Conservation (phyloP, 2,329 filamentous ascomycete genomes). For the Pestalotiopsis sp. region DNA sequence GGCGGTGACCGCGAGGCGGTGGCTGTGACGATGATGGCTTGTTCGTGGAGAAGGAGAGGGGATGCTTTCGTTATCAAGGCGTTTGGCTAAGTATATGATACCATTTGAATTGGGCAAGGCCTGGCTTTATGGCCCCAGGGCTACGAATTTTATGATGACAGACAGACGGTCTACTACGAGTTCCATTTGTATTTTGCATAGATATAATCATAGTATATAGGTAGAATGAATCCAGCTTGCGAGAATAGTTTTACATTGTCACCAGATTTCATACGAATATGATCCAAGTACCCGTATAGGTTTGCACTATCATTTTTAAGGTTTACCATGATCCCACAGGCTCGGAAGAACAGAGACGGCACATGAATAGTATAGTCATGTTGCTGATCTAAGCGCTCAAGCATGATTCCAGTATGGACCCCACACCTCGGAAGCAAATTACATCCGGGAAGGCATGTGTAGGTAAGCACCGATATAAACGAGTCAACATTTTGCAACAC, state of each 20-base stretch:
- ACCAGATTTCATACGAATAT: not conserved
- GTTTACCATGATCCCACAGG: no score
- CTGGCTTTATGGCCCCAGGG: not conserved
- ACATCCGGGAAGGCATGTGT: not conserved
- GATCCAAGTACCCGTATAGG: no score
- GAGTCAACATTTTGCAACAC: not conserved
- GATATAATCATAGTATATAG: not conserved
- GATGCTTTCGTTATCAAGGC: not conserved
- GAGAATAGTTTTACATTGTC: not conserved
- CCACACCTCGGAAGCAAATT: not conserved
- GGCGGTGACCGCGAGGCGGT: constrained; percentile 57
- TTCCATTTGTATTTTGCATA: not conserved
- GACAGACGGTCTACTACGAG: not conserved
- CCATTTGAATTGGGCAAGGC: constrained; percentile 1
- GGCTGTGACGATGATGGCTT: constrained; percentile 12
- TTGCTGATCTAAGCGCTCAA: not conserved
- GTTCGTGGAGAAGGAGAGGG: not conserved
- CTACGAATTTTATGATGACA: not conserved
- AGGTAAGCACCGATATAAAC: not conserved
- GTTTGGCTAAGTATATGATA: constrained; percentile 9
- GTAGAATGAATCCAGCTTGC: not conserved
- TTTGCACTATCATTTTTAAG: no score
- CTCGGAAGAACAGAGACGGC: not conserved
- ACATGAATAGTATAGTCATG: not conserved
- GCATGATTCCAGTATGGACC: not conserved